Evolutionary conservation across 352 stramenopile genomes (phyloP).

Genomic region (Phytophthora brassicae): DNA sequence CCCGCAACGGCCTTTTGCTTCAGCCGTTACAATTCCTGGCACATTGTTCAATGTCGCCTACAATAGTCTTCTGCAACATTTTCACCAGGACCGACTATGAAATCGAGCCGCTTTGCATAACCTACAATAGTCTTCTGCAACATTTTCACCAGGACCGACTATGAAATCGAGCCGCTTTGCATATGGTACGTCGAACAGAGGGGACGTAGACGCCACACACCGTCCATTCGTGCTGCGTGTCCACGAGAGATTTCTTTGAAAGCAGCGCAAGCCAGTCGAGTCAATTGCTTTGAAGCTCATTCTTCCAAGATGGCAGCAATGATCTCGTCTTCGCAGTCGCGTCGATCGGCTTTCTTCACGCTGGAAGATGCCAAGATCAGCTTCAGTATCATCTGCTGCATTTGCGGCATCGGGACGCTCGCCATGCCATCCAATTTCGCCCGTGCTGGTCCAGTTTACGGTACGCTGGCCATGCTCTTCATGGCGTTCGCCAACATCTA

Average conservation of each 20-base stretch:
- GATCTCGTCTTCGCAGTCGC: conserved; percentile 4
- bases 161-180: conserved; percentile 20
- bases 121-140: no score
- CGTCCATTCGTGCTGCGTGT: conserved; percentile 7
- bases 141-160: no score
- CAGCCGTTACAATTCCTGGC: no score
- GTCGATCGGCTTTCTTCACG: conserved; percentile 39
- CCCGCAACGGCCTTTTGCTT: no score
- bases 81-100: no score
- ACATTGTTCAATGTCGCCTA: no score
- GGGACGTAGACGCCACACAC: conserved; percentile 24
- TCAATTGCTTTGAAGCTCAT: conserved; percentile 3
- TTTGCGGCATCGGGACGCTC: conserved; percentile 64
- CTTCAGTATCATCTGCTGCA: conserved; percentile 61
- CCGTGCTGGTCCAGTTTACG: conserved; percentile 42
- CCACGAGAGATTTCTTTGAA: conserved; percentile 31
- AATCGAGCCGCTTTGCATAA: no score
- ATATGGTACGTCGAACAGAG: conserved; percentile 1
- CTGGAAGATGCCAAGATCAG: conserved; percentile 52
- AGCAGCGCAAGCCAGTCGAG: conserved; percentile 20
- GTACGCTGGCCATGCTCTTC: conserved; percentile 45
- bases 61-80: no score
- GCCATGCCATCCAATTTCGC: conserved; percentile 63
- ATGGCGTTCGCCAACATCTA: conserved; percentile 69
- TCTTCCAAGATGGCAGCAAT: conserved; percentile 15